These are phyloP conservation scores for Rhypophila decipiens DNA, from an alignment of 495 filamentous ascomycete species.

Conservation along the genomic window DNA sequence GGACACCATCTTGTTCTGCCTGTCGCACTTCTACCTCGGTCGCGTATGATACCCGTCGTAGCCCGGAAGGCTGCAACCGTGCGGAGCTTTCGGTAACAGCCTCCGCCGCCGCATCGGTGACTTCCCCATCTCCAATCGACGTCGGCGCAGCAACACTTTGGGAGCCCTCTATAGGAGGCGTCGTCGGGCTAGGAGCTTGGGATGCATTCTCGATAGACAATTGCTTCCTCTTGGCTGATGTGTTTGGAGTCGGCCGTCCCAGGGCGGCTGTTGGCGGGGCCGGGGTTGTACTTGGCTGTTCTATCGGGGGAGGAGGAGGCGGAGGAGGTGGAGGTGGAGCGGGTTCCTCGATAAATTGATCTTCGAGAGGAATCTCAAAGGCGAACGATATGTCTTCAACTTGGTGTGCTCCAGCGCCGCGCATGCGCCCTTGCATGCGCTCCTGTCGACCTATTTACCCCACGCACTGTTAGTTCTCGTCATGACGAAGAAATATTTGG, in stretches of 20 bases:
- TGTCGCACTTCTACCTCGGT: not conserved
- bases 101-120: not conserved
- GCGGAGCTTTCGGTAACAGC: not conserved
- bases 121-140: not conserved
- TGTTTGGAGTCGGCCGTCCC: slow-evolving; percentile 33
- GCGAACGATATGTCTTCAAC: slow-evolving; percentile 41
- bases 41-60: not conserved
- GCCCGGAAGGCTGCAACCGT: not conserved
- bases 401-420: slow-evolving; percentile 41
- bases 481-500: too few species aligned
- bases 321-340: slow-evolving; percentile 15
- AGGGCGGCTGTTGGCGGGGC: not conserved
- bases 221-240: slow-evolving; percentile 34
- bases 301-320: slow-evolving; percentile 9
- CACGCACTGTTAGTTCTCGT: too few species aligned
- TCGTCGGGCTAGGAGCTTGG: not conserved
- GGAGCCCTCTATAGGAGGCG: slow-evolving; percentile 2
- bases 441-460: slow-evolving; percentile 32
- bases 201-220: slow-evolving; percentile 7
- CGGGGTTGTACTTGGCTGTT: not conserved
- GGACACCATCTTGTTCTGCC: not conserved
- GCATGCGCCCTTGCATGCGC: slow-evolving; percentile 46
- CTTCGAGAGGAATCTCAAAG: slow-evolving; percentile 32
- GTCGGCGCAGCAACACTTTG: not conserved
- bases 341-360: slow-evolving; percentile 5